Conservation (phyloP, 1,284 basidiomycete genomes). For the Cystobasidiaceae sp. region DNA sequence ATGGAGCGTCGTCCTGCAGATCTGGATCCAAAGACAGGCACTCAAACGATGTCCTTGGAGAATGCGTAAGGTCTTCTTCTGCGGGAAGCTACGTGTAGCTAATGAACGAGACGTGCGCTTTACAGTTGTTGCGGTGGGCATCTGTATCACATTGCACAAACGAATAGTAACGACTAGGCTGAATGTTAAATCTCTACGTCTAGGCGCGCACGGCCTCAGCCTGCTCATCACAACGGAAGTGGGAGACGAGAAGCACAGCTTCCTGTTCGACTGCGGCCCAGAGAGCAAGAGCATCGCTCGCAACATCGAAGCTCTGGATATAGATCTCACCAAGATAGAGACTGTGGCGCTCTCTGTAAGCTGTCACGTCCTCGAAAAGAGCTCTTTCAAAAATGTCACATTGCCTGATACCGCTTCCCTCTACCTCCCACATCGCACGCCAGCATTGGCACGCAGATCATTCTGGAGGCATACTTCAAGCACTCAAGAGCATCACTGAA, state of each 20-base stretch:
- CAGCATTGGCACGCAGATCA: constrained; percentile 76
- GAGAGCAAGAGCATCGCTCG: constrained; percentile 64
- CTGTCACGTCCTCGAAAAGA: too few relatives aligned
- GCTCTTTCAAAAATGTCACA: not conserved
- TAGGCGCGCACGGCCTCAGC: constrained; percentile 74
- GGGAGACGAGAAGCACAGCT: constrained; percentile 52
- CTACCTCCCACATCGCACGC: not conserved
- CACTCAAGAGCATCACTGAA: constrained; percentile 55
- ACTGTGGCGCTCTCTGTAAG: constrained; percentile 59
- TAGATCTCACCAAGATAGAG: constrained; percentile 56
- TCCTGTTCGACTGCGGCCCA: constrained; percentile 74
- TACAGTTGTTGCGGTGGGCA: constrained; percentile 1
- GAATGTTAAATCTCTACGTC: not conserved
- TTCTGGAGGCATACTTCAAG: constrained; percentile 57
- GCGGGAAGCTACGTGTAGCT: too few relatives aligned
- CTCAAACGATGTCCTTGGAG: constrained; percentile 65
- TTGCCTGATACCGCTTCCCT: not conserved
- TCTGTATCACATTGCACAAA: too few relatives aligned
- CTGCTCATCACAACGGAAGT: constrained; percentile 59
- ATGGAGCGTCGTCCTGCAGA: constrained; percentile 53
- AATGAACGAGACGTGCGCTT: constrained; percentile 52
- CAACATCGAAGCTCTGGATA: constrained; percentile 60
- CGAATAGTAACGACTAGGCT: not conserved
- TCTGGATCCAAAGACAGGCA: constrained; percentile 56
- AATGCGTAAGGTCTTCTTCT: constrained; percentile 56